Percentiles rank a stretch among this genome's conserved stretches.
Conservation (phyloP, 176 grass and related monocot genomes). For the Aegilops longissima region DNA sequence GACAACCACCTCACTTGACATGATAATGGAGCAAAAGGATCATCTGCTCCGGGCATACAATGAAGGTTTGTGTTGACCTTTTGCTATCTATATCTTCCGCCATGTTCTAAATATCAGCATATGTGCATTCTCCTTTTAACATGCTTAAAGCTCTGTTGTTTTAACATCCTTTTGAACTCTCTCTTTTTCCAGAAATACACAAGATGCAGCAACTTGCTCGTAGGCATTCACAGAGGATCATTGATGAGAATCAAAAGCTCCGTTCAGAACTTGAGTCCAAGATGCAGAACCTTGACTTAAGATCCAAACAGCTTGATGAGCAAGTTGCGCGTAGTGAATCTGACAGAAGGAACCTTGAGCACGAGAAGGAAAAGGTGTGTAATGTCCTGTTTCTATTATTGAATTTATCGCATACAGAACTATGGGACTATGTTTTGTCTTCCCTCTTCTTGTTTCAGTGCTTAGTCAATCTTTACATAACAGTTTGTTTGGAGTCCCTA, state of each 20-base stretch:
- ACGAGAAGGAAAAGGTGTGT: constrained; percentile 49
- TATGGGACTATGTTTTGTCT: neutral
- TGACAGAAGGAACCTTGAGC: constrained; percentile 59
- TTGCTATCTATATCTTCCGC: neutral
- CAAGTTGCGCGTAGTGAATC: constrained; percentile 46
- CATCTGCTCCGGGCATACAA: neutral
- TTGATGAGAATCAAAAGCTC: constrained; percentile 56
- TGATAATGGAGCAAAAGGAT: constrained; percentile 13
- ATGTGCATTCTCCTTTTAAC: neutral
- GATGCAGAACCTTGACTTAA: constrained; percentile 46
- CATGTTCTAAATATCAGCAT: neutral
- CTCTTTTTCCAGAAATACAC: constrained; percentile 45
- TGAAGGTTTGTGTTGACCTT: constrained; percentile 4
- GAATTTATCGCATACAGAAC: neutral
- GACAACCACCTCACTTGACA: constrained; percentile 15
- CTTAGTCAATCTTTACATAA: neutral
- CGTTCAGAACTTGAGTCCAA: constrained; percentile 49
- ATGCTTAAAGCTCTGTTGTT: neutral
- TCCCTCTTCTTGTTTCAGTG: neutral
- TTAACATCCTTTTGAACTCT: constrained; percentile 1
- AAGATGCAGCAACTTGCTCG: constrained; percentile 70
- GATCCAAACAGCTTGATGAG: constrained; percentile 47
- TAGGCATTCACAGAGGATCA: constrained; percentile 56
- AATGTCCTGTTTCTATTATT: neutral
- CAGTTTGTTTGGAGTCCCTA: neutral